A percentile compares a stretch with the other conserved stretches of the same genome.
phyloP scores from a whole-genome alignment of 2,329 filamentous ascomycete genomes.

The Colletotrichum graminicola region DNA sequence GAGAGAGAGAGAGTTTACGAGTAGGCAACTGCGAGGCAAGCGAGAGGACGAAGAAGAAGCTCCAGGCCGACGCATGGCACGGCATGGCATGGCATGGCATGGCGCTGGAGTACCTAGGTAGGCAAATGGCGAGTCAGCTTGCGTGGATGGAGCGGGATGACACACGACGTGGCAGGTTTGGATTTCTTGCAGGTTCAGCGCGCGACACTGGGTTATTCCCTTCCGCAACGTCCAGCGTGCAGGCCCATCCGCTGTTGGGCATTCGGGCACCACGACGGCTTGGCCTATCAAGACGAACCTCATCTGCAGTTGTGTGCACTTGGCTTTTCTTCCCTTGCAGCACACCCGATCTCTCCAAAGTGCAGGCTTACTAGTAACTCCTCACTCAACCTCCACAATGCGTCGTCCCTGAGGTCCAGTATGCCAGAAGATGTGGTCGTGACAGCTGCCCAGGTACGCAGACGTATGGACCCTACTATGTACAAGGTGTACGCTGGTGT shows the following conservation, averaged over 20 bases:
- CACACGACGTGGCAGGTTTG: slow-evolving; percentile 41
- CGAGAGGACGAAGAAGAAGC: slow-evolving; percentile 21
- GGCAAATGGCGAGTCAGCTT: slow-evolving; percentile 36
- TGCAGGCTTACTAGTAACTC: neutral
- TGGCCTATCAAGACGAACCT: slow-evolving; percentile 34
- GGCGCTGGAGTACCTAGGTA: slow-evolving; percentile 17
- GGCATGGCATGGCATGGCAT: slow-evolving; percentile 7
- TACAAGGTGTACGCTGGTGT: neutral
- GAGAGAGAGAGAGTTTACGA: neutral
- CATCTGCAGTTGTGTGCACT: slow-evolving; percentile 9
- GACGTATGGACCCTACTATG: neutral
- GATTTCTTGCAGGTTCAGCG: slow-evolving; percentile 26
- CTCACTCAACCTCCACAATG: neutral
- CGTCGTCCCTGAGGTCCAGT: neutral
- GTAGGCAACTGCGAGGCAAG: neutral
- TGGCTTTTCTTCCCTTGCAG: slow-evolving; percentile 17
- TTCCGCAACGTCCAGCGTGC: slow-evolving; percentile 18
- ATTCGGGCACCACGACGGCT: slow-evolving; percentile 22
- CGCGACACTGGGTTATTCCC: slow-evolving; percentile 35
- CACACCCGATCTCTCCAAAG: slow-evolving; percentile 9
- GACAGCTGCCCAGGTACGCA: neutral
- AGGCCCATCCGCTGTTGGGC: slow-evolving; percentile 32
- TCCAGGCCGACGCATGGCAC: slow-evolving; percentile 13
- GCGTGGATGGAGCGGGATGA: slow-evolving; percentile 41
- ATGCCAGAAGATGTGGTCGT: neutral